phyloP scores from a whole-genome alignment of 495 filamentous ascomycete species.

The Xeromyces bisporus region DNA sequence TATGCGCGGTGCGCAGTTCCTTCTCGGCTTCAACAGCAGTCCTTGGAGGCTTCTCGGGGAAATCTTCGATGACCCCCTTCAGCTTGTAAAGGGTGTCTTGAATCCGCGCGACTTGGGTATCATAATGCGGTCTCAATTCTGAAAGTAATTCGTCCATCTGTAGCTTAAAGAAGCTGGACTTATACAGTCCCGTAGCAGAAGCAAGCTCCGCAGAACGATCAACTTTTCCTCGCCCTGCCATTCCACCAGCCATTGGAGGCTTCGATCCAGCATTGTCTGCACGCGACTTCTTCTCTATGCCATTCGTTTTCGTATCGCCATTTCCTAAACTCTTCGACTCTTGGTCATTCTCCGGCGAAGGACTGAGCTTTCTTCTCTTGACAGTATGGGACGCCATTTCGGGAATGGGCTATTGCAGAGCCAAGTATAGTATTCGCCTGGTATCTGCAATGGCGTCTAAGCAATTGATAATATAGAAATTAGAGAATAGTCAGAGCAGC shows the following conservation, averaged over 20 bases:
- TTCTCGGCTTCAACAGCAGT: conserved; percentile 49
- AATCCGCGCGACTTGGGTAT: conserved; percentile 41
- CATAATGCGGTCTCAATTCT: conserved; percentile 51
- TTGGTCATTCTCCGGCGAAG: conserved; percentile 12
- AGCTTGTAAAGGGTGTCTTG: conserved; percentile 55
- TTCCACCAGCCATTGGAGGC: background rate
- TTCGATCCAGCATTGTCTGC: conserved; percentile 4
- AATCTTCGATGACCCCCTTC: conserved; percentile 56
- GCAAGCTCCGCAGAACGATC: conserved; percentile 24
- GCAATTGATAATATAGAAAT: background rate
- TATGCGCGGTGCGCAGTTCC: conserved; percentile 44
- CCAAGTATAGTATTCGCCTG: background rate
- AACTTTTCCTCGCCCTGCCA: conserved; percentile 8
- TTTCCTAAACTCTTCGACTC: background rate
- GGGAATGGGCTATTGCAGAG: background rate
- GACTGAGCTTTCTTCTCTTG: conserved; percentile 25
- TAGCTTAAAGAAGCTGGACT: conserved; percentile 66
- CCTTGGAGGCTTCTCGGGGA: conserved; percentile 38
- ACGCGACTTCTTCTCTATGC: conserved; percentile 2
- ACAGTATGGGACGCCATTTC: conserved; percentile 19
- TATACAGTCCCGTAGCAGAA: conserved; percentile 34
- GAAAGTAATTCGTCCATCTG: conserved; percentile 71
- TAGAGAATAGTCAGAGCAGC: no score
- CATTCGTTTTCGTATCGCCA: conserved; percentile 4
- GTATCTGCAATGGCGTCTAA: background rate